phyloP scores from a whole-genome alignment of 1,139 yeast species.

The Diutina ranongensis region DNA sequence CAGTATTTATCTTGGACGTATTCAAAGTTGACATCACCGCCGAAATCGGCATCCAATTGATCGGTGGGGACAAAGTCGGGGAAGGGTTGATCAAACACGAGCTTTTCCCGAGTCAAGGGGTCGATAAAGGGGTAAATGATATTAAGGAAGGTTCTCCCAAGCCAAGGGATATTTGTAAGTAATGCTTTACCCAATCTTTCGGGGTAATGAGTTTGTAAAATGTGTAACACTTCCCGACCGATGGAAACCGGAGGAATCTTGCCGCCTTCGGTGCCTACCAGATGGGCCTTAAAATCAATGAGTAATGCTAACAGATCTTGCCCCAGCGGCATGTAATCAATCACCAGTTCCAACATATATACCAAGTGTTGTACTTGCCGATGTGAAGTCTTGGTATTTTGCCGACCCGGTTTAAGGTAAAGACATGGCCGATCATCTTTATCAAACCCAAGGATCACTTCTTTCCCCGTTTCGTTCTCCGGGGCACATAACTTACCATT shows the following conservation, averaged over 20 bases:
- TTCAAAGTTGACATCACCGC: slow-evolving; percentile 74
- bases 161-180: slow-evolving; percentile 84
- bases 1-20: slow-evolving; percentile 75
- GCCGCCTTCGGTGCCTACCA: slow-evolving; percentile 37
- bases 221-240: slow-evolving; percentile 64
- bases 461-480: slow-evolving; percentile 38
- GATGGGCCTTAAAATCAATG: slow-evolving; percentile 28
- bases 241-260: slow-evolving; percentile 78
- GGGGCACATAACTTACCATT: slow-evolving; percentile 11
- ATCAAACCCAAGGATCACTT: slow-evolving; percentile 35
- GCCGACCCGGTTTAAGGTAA: slow-evolving; percentile 38
- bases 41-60: slow-evolving; percentile 75
- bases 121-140: slow-evolving; percentile 90
- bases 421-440: slow-evolving; percentile 37
- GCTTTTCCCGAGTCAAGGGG: slow-evolving; percentile 85
- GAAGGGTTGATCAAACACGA: slow-evolving; percentile 84
- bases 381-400: slow-evolving; percentile 32
- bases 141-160: slow-evolving; percentile 83
- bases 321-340: slow-evolving; percentile 38
- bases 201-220: slow-evolving; percentile 90
- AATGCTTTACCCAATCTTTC: slow-evolving; percentile 89
- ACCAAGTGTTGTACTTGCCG: slow-evolving; percentile 39
- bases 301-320: slow-evolving; percentile 36
- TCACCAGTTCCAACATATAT: slow-evolving; percentile 37
- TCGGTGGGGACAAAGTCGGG: slow-evolving; percentile 66